Evolutionary conservation across 768 basidiomycete species (phyloP).

Genomic region (Mycena capillaripes): DNA sequence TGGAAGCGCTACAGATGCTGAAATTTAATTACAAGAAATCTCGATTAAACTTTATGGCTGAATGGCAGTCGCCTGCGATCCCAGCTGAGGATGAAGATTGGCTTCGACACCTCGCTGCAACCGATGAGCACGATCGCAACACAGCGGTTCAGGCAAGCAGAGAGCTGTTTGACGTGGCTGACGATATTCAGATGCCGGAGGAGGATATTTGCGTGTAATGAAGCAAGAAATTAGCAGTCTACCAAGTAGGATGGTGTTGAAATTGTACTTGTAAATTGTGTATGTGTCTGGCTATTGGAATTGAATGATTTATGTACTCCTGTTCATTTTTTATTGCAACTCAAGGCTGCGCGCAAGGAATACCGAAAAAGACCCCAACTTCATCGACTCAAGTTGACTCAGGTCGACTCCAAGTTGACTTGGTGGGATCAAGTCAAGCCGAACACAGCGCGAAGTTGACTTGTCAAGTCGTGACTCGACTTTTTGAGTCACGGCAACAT

Average conservation of each 20-base stretch:
- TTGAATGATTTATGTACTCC: neutral
- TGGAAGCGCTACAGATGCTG: too few relatives aligned
- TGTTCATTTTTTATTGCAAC: too few relatives aligned
- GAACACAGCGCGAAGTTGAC: neutral
- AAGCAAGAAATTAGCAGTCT: neutral
- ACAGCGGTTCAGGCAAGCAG: neutral
- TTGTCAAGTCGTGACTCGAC: too few relatives aligned
- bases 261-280: neutral
- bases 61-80: conserved; percentile 6
- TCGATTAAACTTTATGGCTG: conserved; percentile 15
- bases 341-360: too few relatives aligned
- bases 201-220: neutral
- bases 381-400: neutral
- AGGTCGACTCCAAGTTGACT: neutral
- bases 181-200: neutral
- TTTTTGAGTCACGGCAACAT: too few relatives aligned
- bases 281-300: neutral
- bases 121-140: neutral
- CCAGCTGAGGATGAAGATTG: conserved; percentile 9
- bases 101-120: conserved; percentile 16
- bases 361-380: neutral
- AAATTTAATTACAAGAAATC: conserved; percentile 20
- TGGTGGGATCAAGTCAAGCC: neutral
- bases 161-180: neutral
- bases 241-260: neutral